Base-by-base conservation (phyloP, 805 yeast species). In the Ogataea salicorniae region DNA sequence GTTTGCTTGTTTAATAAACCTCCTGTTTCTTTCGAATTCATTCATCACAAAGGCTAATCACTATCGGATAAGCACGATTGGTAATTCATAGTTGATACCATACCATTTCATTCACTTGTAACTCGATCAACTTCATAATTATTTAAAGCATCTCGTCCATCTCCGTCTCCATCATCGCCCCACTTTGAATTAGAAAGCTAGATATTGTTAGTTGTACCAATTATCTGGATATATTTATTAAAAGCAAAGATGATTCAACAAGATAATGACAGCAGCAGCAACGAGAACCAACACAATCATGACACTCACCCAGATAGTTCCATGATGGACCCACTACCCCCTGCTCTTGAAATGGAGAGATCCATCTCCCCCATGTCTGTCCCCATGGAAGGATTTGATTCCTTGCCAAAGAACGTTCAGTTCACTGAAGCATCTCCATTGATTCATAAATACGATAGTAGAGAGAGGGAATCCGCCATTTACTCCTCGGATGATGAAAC, bases 401-500 rank as follows among this genome's bases (percentile, higher is more conserved):
- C 37, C 29, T n/a, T 17, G 15, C 39, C 39, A 5, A 56, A 50
- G 36, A 47, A 46, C 41, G 62, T 59, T 6, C 61, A 59, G 42
- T 59, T 59, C 43, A 48, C 59, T 5, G 45, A 41, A 2, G 39
- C 38, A 4, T 49, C 59, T 1, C 58, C 58, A 1, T 13, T 46
- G 46, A 48, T 52, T 4, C 56, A 55, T 45, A 52, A 46, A 4
- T 52, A 57, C 37, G 41, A 42, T 34, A 39, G 41, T 26, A 8
- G 17, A 17, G 49, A 49, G 7, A 36, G 48, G 13, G 66, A 61
- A 22, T 55, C 60, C 0, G 66, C 63, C 13, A 50, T 62, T 7
- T 43, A 52, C 18, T 44, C 63, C 1, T 54, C 56, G 9, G 66
- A 62, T 33, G 61, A 56, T 11, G 58, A 55, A 5, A 48, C 41